Conservation (phyloP, 2,329 filamentous ascomycete genomes). For the Aspergillus puulaauensis region DNA sequence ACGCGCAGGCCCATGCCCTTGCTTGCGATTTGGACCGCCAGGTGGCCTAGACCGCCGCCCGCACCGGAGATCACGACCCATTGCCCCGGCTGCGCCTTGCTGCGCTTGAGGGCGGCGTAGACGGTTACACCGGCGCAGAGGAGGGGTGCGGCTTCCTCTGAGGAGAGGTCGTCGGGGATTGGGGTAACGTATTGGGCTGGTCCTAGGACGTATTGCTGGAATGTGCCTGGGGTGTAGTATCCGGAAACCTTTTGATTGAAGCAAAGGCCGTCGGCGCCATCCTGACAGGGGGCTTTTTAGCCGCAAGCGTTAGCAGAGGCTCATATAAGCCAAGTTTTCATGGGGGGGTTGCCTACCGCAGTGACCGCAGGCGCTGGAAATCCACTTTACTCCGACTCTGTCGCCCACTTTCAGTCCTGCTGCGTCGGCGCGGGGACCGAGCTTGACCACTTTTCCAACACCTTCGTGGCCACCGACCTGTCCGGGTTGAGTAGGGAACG, state of each 20-base stretch:
- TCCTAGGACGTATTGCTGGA: slow-evolving; percentile 66
- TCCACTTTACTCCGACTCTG: slow-evolving; percentile 70
- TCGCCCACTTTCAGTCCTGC: slow-evolving; percentile 64
- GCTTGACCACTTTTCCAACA: slow-evolving; percentile 63
- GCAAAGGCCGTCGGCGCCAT: slow-evolving; percentile 57
- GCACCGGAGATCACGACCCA: slow-evolving; percentile 62
- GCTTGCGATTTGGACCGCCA: slow-evolving; percentile 61
- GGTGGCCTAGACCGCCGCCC: slow-evolving; percentile 64
- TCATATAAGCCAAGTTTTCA: background rate
- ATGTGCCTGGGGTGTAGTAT: slow-evolving; percentile 70
- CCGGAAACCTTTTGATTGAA: slow-evolving; percentile 60
- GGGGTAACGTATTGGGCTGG: slow-evolving; percentile 69
- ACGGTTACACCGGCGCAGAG: slow-evolving; percentile 68
- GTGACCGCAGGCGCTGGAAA: slow-evolving; percentile 57
- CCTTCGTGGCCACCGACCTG: slow-evolving; percentile 72
- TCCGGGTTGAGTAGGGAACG: slow-evolving; percentile 57
- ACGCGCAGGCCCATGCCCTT: slow-evolving; percentile 64
- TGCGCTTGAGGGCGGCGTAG: slow-evolving; percentile 65
- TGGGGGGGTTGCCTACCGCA: slow-evolving; percentile 40
- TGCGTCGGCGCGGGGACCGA: slow-evolving; percentile 60
- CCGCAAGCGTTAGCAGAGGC: slow-evolving; percentile 4
- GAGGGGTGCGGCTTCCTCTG: slow-evolving; percentile 64
- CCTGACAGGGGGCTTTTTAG: slow-evolving; percentile 48
- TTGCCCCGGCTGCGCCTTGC: slow-evolving; percentile 57
- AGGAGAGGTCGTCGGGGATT: slow-evolving; percentile 62